Evolutionary conservation across 2,329 filamentous ascomycete species (phyloP), one percentile per base, ranked within the genome.

Genomic region (Simplicillium sp.): DNA sequence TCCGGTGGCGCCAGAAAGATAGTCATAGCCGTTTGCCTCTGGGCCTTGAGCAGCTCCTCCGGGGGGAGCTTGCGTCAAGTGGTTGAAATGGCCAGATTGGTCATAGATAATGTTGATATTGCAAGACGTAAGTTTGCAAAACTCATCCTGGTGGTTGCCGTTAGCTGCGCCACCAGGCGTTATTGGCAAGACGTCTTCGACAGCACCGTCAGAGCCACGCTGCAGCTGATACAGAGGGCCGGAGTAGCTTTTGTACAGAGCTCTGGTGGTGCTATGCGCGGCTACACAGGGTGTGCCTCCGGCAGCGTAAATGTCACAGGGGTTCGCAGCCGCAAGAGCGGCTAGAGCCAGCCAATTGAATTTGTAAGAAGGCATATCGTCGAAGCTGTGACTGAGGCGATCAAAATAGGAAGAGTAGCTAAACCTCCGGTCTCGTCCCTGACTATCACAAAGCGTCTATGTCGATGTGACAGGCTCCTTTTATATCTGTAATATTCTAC

Each of bases 31-130:
- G 50, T 70, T 65, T 20, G 63, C 33, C 16, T 75, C 73, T 0
- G 77, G 77, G 11, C 79, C 79, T 0, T 51, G 58, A 48, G 74
- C 78, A 18, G 64, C 74, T 1, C 77, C 79, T 0, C 71, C 70
- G 0, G 75, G 74, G 11, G 54, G 53, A 2, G 78, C 80, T 46
- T 76, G 76, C 0, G 71, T 79, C 3, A 83, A 73, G 50, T 83
- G 72, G 46, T 83, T 83, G 1, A 66, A 66, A 2, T 58, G 59
- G 39, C 77, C 77, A 12, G 78, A 80, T 56, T 83, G 80, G 53
- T 83, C 80, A 52, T 83, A 82, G 39, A 81, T 80, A 49, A 75
- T 67, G 1, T 69, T 71, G 52, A 83, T 82, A 14, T 80, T 60
- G 50, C 79, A 83, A 11, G 75, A 82, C 0, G 77, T 81, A 37